A percentile compares a stretch with the other conserved stretches of the same genome.
Conservation (phyloP, 495 filamentous ascomycete species). For the Aspergillus wentii region DNA sequence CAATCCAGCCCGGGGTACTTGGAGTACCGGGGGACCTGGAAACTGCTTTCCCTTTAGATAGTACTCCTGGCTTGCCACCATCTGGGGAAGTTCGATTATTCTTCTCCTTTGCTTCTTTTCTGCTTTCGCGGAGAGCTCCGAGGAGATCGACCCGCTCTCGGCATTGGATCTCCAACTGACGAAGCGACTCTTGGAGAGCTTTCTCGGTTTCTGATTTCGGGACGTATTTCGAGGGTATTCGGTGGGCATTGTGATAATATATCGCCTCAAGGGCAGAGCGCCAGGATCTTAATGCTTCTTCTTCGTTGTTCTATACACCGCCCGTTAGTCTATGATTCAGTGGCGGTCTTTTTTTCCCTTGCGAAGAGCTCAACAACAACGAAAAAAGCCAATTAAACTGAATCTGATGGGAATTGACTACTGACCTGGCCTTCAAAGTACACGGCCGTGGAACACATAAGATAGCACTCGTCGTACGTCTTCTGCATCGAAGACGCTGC, state of each 20-base stretch:
- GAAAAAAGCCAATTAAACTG: no score
- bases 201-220: constrained; percentile 83
- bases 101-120: constrained; percentile 51
- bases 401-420: not conserved
- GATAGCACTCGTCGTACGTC: constrained; percentile 93
- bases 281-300: constrained; percentile 90
- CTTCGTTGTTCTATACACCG: constrained; percentile 71
- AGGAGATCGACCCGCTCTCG: constrained; percentile 90
- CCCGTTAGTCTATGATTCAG: no score
- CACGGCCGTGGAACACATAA: constrained; percentile 89
- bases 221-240: constrained; percentile 60
- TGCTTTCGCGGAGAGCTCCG: constrained; percentile 72
- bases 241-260: constrained; percentile 78
- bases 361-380: no score
- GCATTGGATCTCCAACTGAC: constrained; percentile 83
- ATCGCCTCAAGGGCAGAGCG: constrained; percentile 87
- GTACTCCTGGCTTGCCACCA: no score
- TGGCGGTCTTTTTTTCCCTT: no score
- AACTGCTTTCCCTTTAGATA: no score
- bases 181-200: constrained; percentile 73
- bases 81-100: no score
- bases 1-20: constrained; percentile 63
- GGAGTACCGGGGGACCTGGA: no score
- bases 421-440: constrained; percentile 88
- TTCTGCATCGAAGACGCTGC: constrained; percentile 82